A percentile compares a stretch with the other conserved stretches of the same genome.
Conservation (phyloP, 73 alveolate species). For the Durusdinium trenchii region DNA sequence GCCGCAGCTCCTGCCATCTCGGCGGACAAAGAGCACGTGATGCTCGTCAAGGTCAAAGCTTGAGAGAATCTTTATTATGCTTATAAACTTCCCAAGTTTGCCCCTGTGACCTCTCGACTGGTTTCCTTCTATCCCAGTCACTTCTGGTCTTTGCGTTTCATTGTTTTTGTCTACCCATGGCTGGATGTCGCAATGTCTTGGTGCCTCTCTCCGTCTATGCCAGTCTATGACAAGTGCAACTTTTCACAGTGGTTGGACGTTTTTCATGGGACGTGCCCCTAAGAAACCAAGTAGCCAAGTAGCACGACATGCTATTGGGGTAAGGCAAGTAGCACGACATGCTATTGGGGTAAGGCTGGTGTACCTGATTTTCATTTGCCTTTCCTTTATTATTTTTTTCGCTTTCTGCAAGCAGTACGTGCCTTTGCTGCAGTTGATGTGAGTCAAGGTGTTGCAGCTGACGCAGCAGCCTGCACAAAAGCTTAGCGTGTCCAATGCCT, state of each 20-base stretch:
- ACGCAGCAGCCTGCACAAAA: conserved; percentile 87
- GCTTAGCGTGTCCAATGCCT: conserved; percentile 79
- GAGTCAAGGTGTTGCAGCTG: conserved; percentile 58
- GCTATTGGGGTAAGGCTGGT: no score
- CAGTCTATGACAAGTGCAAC: not conserved
- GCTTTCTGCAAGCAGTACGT: not conserved
- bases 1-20: conserved; percentile 63
- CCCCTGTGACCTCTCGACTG: no score
- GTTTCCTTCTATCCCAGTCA: no score
- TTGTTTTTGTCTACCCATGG: no score
- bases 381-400: not conserved
- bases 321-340: no score
- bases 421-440: not conserved
- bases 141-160: not conserved
- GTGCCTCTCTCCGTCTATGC: not conserved
- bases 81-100: no score
- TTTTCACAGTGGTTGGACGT: no score
- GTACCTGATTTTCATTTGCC: no score
- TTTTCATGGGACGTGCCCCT: no score
- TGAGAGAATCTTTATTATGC: no score
- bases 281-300: no score
- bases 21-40: conserved; percentile 74
- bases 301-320: no score
- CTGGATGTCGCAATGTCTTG: not conserved
- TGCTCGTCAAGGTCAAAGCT: conserved; percentile 80